Base-by-base conservation (phyloP, 1,284 basidiomycete genomes). In the Naganishia sp. region DNA sequence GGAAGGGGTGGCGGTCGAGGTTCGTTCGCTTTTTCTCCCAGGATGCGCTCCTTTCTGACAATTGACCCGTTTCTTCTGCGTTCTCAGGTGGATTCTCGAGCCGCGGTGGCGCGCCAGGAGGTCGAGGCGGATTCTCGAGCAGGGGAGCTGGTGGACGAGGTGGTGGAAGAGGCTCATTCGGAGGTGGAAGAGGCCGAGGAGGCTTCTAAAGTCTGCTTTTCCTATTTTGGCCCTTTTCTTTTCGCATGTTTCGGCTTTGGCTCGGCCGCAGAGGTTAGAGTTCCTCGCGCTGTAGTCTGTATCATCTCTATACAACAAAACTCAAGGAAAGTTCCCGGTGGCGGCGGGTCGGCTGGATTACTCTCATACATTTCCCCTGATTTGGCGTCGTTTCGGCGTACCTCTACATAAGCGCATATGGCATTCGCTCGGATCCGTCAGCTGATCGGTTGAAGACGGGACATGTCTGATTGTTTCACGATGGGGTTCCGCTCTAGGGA, bases 41-140 rank as follows among this genome's bases (percentile, higher is more conserved):
- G 11, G 3, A 18, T 9, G 55, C 11, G n/a, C 18, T 23, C 43
- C 25, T 23, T 21, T 21, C 42, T 45, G 21, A 43, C 42, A 9
- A 28, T 28, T 28, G 28, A 28, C 28, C 28, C 28, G 28, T 28
- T 28, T 5, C 23, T 13, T 6, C 6, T 45, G 7, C 55, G 50
- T 45, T 39, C 32, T 9, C 46, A 53, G 39, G 64, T 21, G 64
- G 64, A 43, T 65, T 65, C 55, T 50, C 45, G 23, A 65, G 64
- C 57, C 57, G 57, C 39, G 58, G 57, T 23, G 63, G 63, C 52
- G 60, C 23, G 4, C 56, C 49, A 39, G 56, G 65, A 13, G 45
- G 55, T 9, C 56, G 65, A 17, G 65, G 65, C 32, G 65, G 65
- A 11, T 66, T 61, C 57, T 31, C 32, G 7, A 32, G 56, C 35